Base-by-base conservation (phyloP, 306 rosid genomes). In the Inga leiocalycina region DNA sequence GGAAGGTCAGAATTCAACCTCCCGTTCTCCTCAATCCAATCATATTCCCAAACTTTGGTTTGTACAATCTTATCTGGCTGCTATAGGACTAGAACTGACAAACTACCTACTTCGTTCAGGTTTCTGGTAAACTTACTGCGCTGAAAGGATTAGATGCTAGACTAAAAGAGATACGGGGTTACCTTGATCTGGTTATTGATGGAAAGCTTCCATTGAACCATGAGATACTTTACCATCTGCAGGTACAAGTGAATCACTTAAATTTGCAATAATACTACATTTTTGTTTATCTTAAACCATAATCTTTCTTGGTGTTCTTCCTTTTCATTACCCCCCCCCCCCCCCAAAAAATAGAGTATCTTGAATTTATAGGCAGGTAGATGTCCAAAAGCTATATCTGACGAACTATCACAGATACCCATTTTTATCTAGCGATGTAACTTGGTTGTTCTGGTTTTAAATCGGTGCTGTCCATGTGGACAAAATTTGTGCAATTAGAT, bases 121-220 rank as follows among this genome's bases (percentile, higher is more conserved):
- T 92, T 76, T 88, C 90, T 81, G 98, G 92, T 80, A 95, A 95
- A 88, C 97, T 93, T 56, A 93, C 95, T 69, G 95, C 98, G 77
- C 85, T 93, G 71, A 95, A 95, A 83, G 97, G 98, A 86, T 91
- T 95, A 89, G 98, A 93, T 85, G 95, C 92, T 43, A 90, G 97
- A 49, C 84, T 95, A 44, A 80, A 69, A 76, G 95, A 95, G 89
- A 95, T 95, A 77, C 90, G 91, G 49, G 80, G 93, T 85, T 95
- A 93, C 80, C 95, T 93, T 70, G 98, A 95, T 51, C 94, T 92
- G 79, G 94, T 93, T 74, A 88, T 95, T 78, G 95, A 92, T 57
- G 92, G 86, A 80, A 91, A 91, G 82, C 91, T 92, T 71, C 97
- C 97, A 5, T 87, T 95, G 82, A 93, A 93, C 82, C 98, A 95